Conservation (phyloP, 495 filamentous ascomycete species). For the Penicillium canescens region DNA sequence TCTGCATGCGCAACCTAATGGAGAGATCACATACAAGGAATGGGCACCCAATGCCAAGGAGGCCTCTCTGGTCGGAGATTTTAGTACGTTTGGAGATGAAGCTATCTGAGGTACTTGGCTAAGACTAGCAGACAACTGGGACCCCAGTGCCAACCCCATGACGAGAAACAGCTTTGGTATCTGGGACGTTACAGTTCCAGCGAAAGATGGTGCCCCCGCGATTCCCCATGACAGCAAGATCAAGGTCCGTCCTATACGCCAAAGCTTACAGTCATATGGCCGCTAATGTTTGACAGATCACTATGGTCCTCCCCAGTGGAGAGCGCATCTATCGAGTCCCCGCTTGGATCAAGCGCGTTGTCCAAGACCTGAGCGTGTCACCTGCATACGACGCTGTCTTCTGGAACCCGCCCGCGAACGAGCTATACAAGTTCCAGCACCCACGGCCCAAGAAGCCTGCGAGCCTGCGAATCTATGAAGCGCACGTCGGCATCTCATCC, state of each 20-base stretch:
- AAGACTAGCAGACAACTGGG: conserved; percentile 77
- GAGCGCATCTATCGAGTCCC: conserved; percentile 86
- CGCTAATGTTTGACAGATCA: conserved; percentile 60
- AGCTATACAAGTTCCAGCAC: conserved; percentile 82
- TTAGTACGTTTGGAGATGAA: conserved; percentile 62
- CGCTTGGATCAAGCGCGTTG: conserved; percentile 95
- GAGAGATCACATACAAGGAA: conserved; percentile 88
- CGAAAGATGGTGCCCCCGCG: conserved; percentile 69
- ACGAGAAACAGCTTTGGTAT: conserved; percentile 81
- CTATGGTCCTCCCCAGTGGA: conserved; percentile 75
- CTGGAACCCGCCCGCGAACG: conserved; percentile 84
- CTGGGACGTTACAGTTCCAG: conserved; percentile 79
- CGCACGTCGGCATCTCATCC: conserved; percentile 95
- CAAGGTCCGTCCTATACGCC: conserved; percentile 60
- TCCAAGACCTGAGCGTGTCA: conserved; percentile 85
- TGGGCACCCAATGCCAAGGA: conserved; percentile 89
- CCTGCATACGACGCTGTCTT: conserved; percentile 93
- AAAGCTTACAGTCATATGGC: not conserved
- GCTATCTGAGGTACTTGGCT: conserved; percentile 24
- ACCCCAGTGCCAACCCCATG: conserved; percentile 80
- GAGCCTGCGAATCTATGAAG: conserved; percentile 91
- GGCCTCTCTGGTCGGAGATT: conserved; percentile 92
- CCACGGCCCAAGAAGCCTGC: conserved; percentile 77
- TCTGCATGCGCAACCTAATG: conserved; percentile 73
- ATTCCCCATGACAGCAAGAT: conserved; percentile 94